Evolutionary conservation across 2,329 filamentous ascomycete species (phyloP).

Genomic region (Grosmannia clavigera): DNA sequence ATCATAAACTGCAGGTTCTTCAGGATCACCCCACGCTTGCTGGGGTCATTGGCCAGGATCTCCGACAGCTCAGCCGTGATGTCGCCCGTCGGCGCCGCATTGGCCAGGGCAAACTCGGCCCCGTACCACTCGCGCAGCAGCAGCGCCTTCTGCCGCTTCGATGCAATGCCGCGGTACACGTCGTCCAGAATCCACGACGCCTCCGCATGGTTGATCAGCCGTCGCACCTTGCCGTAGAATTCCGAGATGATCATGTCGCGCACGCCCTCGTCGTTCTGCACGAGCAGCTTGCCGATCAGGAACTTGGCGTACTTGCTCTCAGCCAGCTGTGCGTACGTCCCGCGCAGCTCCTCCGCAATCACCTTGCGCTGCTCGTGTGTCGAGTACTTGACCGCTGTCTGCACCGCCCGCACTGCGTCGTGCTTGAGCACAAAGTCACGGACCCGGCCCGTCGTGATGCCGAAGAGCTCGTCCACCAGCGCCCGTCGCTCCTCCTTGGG

Average conservation of each 20-base stretch:
- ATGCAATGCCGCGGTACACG: slow-evolving; percentile 82
- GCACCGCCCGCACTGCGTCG: slow-evolving; percentile 89
- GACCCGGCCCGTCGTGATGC: slow-evolving; percentile 80
- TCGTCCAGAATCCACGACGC: slow-evolving; percentile 97
- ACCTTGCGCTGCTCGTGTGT: slow-evolving; percentile 71
- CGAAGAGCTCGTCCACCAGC: slow-evolving; percentile 79
- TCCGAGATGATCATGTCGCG: slow-evolving; percentile 82
- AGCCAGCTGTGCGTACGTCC: slow-evolving; percentile 70
- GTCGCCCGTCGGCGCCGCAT: slow-evolving; percentile 18
- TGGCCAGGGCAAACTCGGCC: slow-evolving; percentile 74
- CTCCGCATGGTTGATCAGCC: slow-evolving; percentile 90
- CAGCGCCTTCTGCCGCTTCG: slow-evolving; percentile 70
- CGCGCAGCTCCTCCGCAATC: slow-evolving; percentile 78
- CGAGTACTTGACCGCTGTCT: slow-evolving; percentile 94
- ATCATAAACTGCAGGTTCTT: slow-evolving; percentile 74
- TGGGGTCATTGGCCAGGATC: slow-evolving; percentile 65
- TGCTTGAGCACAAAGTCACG: slow-evolving; percentile 98
- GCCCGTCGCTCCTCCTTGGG: slow-evolving; percentile 77
- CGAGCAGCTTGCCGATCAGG: slow-evolving; percentile 85
- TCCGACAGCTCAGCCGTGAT: slow-evolving; percentile 56
- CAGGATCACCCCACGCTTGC: slow-evolving; percentile 81
- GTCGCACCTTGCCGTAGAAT: slow-evolving; percentile 87
- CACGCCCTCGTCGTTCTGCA: slow-evolving; percentile 81
- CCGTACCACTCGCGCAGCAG: slow-evolving; percentile 95
- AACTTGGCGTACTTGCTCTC: slow-evolving; percentile 98